Evolutionary conservation across 179 eudicot species (phyloP).

Genomic region (Silene noctiflora): DNA sequence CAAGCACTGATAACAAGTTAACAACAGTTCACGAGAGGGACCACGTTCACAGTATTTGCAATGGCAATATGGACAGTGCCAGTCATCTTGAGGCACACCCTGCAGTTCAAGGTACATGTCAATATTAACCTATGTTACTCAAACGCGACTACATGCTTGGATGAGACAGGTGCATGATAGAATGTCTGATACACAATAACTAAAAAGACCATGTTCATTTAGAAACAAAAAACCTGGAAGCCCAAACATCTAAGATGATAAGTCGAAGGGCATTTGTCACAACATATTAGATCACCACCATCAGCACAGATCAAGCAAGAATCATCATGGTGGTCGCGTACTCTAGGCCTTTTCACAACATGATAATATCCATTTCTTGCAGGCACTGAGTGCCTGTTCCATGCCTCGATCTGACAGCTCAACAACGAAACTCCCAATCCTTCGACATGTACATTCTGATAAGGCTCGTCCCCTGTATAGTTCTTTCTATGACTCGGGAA

Average conservation of each 20-base stretch:
- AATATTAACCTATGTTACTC: not conserved
- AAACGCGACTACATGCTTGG: not conserved
- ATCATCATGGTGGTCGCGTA: constrained; percentile 44
- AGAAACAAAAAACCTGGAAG: constrained; percentile 34
- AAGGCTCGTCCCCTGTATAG: constrained; percentile 17
- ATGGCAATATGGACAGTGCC: constrained; percentile 51
- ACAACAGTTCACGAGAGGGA: not conserved
- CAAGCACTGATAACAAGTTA: constrained; percentile 41
- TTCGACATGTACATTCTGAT: constrained; percentile 20
- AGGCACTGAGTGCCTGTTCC: constrained; percentile 28
- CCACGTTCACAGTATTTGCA: constrained; percentile 44
- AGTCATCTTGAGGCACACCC: constrained; percentile 37
- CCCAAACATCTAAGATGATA: constrained; percentile 50
- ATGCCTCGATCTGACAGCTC: constrained; percentile 36
- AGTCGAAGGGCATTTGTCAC: constrained; percentile 50
- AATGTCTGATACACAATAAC: not conserved
- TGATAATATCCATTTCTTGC: constrained; percentile 19
- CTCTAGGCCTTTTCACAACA: constrained; percentile 11
- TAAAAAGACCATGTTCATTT: not conserved
- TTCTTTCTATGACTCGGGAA: constrained; percentile 31
- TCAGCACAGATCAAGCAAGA: constrained; percentile 60
- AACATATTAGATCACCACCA: constrained; percentile 59
- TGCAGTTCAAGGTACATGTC: constrained; percentile 26
- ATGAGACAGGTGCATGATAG: not conserved
- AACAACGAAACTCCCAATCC: constrained; percentile 23